phyloP scores from a whole-genome alignment of 192 early-diverging fungal species.

The Linnemannia elongata region DNA sequence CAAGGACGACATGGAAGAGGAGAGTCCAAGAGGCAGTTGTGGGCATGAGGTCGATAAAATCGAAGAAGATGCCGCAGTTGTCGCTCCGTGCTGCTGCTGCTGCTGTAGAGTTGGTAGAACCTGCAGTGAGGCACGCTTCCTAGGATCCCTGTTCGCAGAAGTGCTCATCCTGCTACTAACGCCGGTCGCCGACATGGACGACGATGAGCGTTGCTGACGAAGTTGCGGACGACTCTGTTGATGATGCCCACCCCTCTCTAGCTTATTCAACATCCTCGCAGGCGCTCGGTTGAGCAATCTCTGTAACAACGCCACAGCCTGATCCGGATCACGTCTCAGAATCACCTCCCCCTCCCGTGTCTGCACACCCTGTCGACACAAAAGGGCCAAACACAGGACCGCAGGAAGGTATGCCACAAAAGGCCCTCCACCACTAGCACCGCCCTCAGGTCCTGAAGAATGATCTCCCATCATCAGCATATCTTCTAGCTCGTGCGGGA shows the following conservation, averaged over 20 bases:
- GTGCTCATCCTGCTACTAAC: not conserved
- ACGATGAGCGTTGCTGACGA: not conserved
- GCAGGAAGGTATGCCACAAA: constrained; percentile 43
- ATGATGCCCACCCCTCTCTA: not conserved
- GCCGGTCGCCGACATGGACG: not conserved
- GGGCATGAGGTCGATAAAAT: constrained; percentile 38
- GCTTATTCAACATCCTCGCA: not conserved
- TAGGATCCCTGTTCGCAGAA: not conserved
- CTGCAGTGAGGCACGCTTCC: not conserved
- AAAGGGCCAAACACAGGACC: constrained; percentile 33
- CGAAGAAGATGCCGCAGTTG: not conserved
- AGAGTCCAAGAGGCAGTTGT: constrained; percentile 11
- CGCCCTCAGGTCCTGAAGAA: not conserved
- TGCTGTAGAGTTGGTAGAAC: not conserved
- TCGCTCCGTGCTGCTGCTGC: not conserved
- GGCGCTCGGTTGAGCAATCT: constrained; percentile 11
- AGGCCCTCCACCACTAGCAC: constrained; percentile 1
- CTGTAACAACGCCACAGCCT: constrained; percentile 31
- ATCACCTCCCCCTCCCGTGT: constrained; percentile 21
- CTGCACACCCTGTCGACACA: constrained; percentile 48
- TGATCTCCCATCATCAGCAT: constrained; percentile 15
- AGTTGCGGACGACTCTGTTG: not conserved
- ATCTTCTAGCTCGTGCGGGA: constrained; percentile 36
- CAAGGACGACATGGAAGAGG: not conserved
- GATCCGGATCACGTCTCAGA: constrained; percentile 26